Conservation (phyloP, 257 asterid genomes). For the Ilex asprella region DNA sequence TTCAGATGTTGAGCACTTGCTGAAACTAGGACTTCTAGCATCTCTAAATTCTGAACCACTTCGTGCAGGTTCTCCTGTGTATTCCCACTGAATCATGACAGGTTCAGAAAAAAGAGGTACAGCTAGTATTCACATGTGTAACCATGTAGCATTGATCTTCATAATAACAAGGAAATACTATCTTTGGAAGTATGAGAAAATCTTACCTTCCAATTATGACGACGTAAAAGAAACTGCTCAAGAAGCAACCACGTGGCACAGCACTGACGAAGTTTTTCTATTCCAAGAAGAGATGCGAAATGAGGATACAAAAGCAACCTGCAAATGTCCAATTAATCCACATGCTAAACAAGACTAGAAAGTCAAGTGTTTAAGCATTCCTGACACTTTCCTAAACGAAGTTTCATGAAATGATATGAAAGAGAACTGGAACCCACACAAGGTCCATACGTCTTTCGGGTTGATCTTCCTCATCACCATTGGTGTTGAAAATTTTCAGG, state of each 20-base stretch:
- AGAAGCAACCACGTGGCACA: constrained; percentile 93
- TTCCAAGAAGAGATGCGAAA: constrained; percentile 88
- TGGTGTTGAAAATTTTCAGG: constrained; percentile 28
- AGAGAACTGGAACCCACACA: constrained; percentile 50
- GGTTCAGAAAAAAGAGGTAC: constrained; percentile 15
- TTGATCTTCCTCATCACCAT: constrained; percentile 39
- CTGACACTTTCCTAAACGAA: neutral
- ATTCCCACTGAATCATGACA: constrained; percentile 72
- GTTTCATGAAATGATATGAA: constrained; percentile 7
- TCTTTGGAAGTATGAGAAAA: constrained; percentile 11
- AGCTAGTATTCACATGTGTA: neutral
- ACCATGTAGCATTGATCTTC: constrained; percentile 7
- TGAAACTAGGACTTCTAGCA: constrained; percentile 37
- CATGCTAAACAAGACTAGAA: constrained; percentile 3
- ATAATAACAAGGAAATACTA: constrained; percentile 8
- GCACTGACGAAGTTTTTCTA: constrained; percentile 93
- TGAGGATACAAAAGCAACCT: constrained; percentile 84
- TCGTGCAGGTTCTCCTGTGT: constrained; percentile 57
- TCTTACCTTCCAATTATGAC: constrained; percentile 79
- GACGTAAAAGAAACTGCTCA: constrained; percentile 86
- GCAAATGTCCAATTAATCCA: constrained; percentile 23
- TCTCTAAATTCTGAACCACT: constrained; percentile 40
- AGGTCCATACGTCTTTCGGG: constrained; percentile 66
- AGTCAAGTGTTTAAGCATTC: neutral
- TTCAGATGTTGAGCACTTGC: constrained; percentile 47